Percentiles rank a stretch among this genome's conserved stretches.
Evolutionary conservation across 768 basidiomycete species (phyloP).

Genomic region (Neoboletus brunneissimus): DNA sequence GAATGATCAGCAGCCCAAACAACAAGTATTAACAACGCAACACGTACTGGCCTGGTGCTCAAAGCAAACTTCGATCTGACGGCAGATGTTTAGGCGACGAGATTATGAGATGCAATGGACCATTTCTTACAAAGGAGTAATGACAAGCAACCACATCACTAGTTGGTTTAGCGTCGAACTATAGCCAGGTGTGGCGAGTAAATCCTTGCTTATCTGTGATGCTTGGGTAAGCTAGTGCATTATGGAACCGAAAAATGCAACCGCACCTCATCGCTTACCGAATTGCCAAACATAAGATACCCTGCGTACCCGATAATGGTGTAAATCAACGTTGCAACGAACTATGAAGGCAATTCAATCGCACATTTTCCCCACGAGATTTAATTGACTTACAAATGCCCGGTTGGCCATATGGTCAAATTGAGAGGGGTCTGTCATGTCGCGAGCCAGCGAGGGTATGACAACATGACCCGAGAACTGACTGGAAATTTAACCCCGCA

Average conservation of each 20-base stretch:
- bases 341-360: constrained; percentile 34
- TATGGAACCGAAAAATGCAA: not conserved
- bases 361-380: not conserved
- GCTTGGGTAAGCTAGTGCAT: not conserved
- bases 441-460: constrained; percentile 83
- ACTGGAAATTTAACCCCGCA: not conserved
- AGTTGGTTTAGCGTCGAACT: constrained; percentile 66
- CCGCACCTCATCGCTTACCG: constrained; percentile 76
- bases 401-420: constrained; percentile 82
- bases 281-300: constrained; percentile 87
- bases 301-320: constrained; percentile 74
- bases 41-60: constrained; percentile 69
- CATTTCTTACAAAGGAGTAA: constrained; percentile 60
- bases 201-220: constrained; percentile 74
- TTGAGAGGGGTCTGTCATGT: constrained; percentile 80
- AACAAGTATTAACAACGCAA: not conserved
- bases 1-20: not conserved
- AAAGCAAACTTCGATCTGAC: constrained; percentile 84
- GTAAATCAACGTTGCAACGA: constrained; percentile 61
- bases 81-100: constrained; percentile 14
- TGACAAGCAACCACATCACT: constrained; percentile 84
- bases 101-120: not conserved
- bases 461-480: constrained; percentile 92
- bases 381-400: constrained; percentile 67
- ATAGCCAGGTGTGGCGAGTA: constrained; percentile 71